Base-by-base conservation (phyloP, 345 rosid genomes). In the Boechera divaricarpa region DNA sequence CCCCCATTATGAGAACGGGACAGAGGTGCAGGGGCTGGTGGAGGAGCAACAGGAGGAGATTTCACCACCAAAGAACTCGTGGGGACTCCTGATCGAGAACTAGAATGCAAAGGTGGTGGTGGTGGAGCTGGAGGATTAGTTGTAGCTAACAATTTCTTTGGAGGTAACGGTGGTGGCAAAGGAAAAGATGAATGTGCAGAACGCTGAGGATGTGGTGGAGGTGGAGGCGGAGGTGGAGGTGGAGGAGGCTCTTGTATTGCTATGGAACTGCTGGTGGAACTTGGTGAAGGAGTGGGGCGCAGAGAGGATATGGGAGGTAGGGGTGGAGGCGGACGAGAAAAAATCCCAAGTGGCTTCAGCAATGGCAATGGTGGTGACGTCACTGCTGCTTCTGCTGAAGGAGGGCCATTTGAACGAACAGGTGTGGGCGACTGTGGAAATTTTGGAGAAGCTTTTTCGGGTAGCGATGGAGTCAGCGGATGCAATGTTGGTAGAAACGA, bases 11-110 rank as follows among this genome's bases (percentile, higher is more conserved):
- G 83, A 66, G 91, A 80, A 49, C 74, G 83, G 70, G 78, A 68
- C 66, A 68, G 66, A 11, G 66, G 54, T 67, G 52, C 73, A 82
- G 86, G 85, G 70, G 82, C 84, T 69, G 91, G 96, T 24, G 88
- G 89, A 36, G 90, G 91, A 61, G 93, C 90, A 67, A 80, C 84
- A 48, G 89, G 87, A 13, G 88, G 83, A 36, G 84, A 24, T 32
- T 47, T 74, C 35, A 21, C 74, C 73, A 70, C 75, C 32, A 61
- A 16, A 56, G 70, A 69, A 72, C 71, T 55, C 29, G 58, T 24
- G 5, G 87, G 78, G 10, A 76, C n/a, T 24, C 74, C 73, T 49
- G 80, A 49, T 56, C n/a, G 42, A 69, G 71, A 69, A 62, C 72
- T 67, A 72, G 86, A 70, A 59, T 16, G 48, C 64, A 64, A 32